Evolutionary conservation across 2,329 filamentous ascomycete genomes (phyloP), one percentile per base, ranked within the genome.

Genomic region (Ophiognomonia clavigignenti-juglandacearum): DNA sequence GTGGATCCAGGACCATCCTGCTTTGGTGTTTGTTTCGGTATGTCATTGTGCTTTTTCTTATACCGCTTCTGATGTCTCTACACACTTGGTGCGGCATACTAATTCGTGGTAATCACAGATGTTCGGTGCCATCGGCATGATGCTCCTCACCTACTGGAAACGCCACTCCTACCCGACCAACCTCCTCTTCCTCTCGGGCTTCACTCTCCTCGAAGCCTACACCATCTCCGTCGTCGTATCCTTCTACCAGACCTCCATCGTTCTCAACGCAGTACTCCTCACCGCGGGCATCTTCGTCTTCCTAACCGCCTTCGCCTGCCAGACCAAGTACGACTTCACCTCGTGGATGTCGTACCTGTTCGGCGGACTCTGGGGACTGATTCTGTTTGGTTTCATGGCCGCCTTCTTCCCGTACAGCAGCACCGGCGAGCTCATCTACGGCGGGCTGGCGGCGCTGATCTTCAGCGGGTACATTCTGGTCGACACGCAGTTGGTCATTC

Each of bases 251-350:
- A 82, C 83, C 18, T 74, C 75, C 43, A 85, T 97, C 61, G 93
- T 98, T 19, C 77, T 98, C 39, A 85, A 96, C 68, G 93, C 93
- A 14, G 84, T 96, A 27, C 69, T 96, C 55, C 82, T 98, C 48
- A 98, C 93, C 43, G 85, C 83, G 14, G 86, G 85, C 43, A 87
- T 91, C 61, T 91, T 92, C 62, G 73, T 88, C 58, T 82, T 88
- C 60, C 78, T 90, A 43, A 88, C 85, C 1, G 68, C 91, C 37
- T 97, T 98, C 65, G 93, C 93, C 41, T 96, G 91, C 79, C 93
- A 98, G 74, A 88, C 87, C 55, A 95, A 95, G 67, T 98, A 98
- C 64, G 93, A 98, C 73, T 98, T 98, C 65, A 97, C 92, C 1
- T 85, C 82, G 54, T 98, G 93, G 92, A 88, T 92, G 74, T 92